Percentiles rank a stretch among this genome's conserved stretches.
Evolutionary conservation across 2,329 filamentous ascomycete species (phyloP).

Genomic region (Rosellinia necatrix): DNA sequence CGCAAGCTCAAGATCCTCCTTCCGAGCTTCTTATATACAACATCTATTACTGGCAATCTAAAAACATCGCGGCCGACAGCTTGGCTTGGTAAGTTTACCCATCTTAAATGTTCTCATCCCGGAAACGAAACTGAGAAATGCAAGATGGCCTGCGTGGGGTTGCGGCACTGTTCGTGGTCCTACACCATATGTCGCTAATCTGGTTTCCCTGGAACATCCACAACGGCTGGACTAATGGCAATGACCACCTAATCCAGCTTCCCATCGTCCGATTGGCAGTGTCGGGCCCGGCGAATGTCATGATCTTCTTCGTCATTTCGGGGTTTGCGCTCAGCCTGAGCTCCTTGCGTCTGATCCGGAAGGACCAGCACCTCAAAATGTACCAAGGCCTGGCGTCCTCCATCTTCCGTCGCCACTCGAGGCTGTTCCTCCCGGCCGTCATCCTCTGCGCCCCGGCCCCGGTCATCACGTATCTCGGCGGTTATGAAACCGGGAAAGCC

Average conservation of each 20-base stretch:
- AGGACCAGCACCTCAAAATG: slow-evolving; percentile 28
- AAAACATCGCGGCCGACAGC: slow-evolving; percentile 33
- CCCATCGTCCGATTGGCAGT: slow-evolving; percentile 45
- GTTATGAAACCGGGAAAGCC: slow-evolving; percentile 22
- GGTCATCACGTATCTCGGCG: slow-evolving; percentile 28
- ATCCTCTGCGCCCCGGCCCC: slow-evolving; percentile 28
- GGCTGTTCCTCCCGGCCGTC: slow-evolving; percentile 37
- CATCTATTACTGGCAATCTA: background rate
- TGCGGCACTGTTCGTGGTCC: slow-evolving; percentile 60
- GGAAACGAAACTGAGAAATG: slow-evolving; percentile 5
- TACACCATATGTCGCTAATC: slow-evolving; percentile 47
- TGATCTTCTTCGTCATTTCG: slow-evolving; percentile 49
- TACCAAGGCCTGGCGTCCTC: slow-evolving; percentile 35
- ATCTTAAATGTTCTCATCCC: background rate
- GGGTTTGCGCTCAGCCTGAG: slow-evolving; percentile 47
- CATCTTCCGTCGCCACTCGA: slow-evolving; percentile 36
- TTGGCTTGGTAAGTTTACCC: slow-evolving; percentile 35
- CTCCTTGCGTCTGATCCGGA: slow-evolving; percentile 39
- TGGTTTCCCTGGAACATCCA: slow-evolving; percentile 40
- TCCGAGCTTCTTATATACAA: slow-evolving; percentile 29
- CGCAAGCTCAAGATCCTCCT: slow-evolving; percentile 23
- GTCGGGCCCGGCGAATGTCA: slow-evolving; percentile 45
- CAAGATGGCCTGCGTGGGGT: slow-evolving; percentile 59
- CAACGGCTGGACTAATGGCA: slow-evolving; percentile 32
- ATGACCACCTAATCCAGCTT: slow-evolving; percentile 39